Evolutionary conservation across 176 grass and related monocot genomes (phyloP).

Genomic region (Bothriochloa decipiens): DNA sequence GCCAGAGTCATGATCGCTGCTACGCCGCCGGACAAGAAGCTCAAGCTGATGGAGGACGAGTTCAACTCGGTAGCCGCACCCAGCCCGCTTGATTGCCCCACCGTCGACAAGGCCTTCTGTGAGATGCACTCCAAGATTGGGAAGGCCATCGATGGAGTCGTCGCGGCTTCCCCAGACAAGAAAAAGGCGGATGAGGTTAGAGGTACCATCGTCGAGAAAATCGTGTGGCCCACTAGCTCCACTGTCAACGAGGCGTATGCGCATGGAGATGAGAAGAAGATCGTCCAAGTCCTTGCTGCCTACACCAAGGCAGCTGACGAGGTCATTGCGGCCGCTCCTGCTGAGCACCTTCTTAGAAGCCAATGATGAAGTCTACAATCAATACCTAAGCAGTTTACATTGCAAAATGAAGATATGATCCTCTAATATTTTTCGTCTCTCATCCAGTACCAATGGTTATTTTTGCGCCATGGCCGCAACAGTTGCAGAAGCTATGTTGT

Average conservation of each 20-base stretch:
- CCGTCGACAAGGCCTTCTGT: not conserved
- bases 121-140: not conserved
- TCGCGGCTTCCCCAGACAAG: not conserved
- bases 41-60: not conserved
- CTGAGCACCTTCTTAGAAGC: too few species aligned
- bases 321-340: not conserved
- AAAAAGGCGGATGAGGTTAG: not conserved
- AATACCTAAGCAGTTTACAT: too few species aligned
- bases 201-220: not conserved
- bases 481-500: too few species aligned
- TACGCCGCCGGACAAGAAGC: not conserved
- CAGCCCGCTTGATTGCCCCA: not conserved
- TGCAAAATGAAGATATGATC: too few species aligned
- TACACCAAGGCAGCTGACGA: not conserved
- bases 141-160: not conserved
- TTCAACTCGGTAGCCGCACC: not conserved
- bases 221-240: rapidly evolving
- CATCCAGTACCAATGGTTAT: too few species aligned
- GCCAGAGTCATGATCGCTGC: too few species aligned
- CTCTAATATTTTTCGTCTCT: too few species aligned
- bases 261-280: not conserved
- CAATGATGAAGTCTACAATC: too few species aligned
- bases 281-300: not conserved
- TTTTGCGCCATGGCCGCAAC: too few species aligned
- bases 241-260: not conserved